Evolutionary conservation across 2,329 filamentous ascomycete species (phyloP).

Genomic region (Calonectria naviculata): DNA sequence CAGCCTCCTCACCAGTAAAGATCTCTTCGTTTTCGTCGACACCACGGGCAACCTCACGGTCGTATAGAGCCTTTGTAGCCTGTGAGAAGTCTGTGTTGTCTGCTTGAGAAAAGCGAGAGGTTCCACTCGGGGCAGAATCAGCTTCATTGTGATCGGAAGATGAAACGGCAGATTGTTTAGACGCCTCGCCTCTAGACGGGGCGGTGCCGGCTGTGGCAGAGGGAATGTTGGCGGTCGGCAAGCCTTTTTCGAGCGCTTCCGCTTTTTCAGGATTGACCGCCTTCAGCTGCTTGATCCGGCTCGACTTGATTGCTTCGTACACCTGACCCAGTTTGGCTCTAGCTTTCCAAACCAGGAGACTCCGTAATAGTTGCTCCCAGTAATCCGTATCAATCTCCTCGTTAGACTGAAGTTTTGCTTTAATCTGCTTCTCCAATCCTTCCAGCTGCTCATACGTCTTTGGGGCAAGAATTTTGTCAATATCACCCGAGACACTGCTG

Average conservation of each 20-base stretch:
- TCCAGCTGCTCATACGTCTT: conserved; percentile 92
- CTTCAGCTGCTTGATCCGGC: conserved; percentile 73
- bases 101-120: conserved; percentile 75
- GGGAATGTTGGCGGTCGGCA: conserved; percentile 9
- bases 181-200: conserved; percentile 15
- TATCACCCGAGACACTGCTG: conserved; percentile 84
- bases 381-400: conserved; percentile 97
- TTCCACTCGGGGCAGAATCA: conserved; percentile 60
- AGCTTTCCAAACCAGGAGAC: conserved; percentile 90
- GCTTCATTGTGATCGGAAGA: conserved; percentile 39
- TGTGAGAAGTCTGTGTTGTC: conserved; percentile 85
- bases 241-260: conserved; percentile 29
- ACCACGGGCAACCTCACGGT: conserved; percentile 91
- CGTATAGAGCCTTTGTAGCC: conserved; percentile 88
- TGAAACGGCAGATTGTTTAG: conserved; percentile 25
- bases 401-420: conserved; percentile 84
- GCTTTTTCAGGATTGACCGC: conserved; percentile 77
- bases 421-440: conserved; percentile 87
- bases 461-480: conserved; percentile 86
- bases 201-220: conserved; percentile 11
- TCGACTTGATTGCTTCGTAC: conserved; percentile 79
- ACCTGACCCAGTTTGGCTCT: conserved; percentile 85
- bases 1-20: conserved; percentile 88
- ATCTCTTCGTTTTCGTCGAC: conserved; percentile 96
- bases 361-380: conserved; percentile 92